phyloP scores from a whole-genome alignment of 2,329 filamentous ascomycete genomes.

The Botrytis byssoidea region DNA sequence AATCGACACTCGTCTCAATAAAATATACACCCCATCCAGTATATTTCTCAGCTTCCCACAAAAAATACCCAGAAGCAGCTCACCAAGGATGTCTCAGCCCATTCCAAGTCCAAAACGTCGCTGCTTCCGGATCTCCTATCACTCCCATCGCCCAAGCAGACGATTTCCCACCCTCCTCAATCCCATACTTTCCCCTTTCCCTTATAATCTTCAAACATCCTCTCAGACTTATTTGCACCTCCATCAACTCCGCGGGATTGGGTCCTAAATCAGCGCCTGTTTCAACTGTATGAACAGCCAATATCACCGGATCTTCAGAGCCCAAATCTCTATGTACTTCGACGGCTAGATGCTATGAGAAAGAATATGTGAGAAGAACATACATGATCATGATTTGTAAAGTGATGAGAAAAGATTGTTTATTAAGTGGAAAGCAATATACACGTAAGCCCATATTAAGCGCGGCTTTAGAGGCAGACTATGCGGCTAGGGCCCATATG shows the following conservation, averaged over 20 bases:
- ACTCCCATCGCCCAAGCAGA: background rate
- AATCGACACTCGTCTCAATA: background rate
- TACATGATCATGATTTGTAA: background rate
- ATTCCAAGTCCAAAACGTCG: constrained; percentile 12
- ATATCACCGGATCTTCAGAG: background rate
- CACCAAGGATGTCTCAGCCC: constrained; percentile 9
- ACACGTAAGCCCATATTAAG: constrained; percentile 53
- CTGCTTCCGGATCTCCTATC: background rate
- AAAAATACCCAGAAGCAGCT: background rate
- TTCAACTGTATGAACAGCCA: constrained; percentile 9
- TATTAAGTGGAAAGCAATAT: background rate
- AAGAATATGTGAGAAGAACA: background rate
- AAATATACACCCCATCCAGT: background rate
- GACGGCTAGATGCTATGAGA: background rate
- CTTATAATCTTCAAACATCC: constrained; percentile 3
- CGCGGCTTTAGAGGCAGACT: constrained; percentile 56
- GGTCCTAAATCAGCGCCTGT: background rate
- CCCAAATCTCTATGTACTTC: background rate
- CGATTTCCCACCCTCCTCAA: background rate
- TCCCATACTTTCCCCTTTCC: constrained; percentile 9
- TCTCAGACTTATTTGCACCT: background rate
- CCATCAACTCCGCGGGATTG: background rate
- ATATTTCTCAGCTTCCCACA: background rate
- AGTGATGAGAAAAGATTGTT: background rate
- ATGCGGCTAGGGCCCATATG: constrained; percentile 58